phyloP scores from a whole-genome alignment of 352 stramenopile species.

The Phytopythium mirpurense region DNA sequence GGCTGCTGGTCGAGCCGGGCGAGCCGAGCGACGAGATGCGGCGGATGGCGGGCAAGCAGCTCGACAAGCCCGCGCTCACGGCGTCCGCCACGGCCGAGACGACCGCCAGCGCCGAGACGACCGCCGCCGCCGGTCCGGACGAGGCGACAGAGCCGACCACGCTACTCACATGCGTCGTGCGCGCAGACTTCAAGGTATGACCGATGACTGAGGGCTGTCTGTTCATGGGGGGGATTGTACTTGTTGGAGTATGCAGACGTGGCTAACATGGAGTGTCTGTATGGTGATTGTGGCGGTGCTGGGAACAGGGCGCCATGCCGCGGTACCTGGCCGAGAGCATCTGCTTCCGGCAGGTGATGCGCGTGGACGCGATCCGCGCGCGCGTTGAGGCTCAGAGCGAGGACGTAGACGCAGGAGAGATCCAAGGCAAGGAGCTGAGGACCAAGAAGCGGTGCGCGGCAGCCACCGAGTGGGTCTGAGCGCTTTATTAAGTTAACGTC shows the following conservation, averaged over 20 bases:
- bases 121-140: conserved; percentile 2
- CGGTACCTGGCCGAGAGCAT: conserved; percentile 71
- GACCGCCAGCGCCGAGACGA: conserved; percentile 1
- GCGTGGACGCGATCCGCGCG: conserved; percentile 44
- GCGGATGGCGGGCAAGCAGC: conserved; percentile 3
- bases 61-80: conserved; percentile 1
- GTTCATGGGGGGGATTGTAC: too few relatives aligned
- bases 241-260: too few relatives aligned
- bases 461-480: not conserved
- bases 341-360: conserved; percentile 67
- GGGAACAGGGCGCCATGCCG: conserved; percentile 35
- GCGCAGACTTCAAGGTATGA: conserved; percentile 55
- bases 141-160: too few relatives aligned
- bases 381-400: conserved; percentile 32
- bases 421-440: not conserved
- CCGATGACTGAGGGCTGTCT: too few relatives aligned
- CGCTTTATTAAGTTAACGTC: not conserved
- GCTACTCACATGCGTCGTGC: conserved; percentile 47
- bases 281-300: not conserved
- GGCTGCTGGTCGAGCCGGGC: conserved; percentile 58
- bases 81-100: conserved; percentile 1
- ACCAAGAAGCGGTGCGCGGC: conserved; percentile 1
- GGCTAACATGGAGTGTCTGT: too few relatives aligned
- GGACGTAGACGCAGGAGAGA: conserved; percentile 3
- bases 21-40: conserved; percentile 16